Percentiles rank a stretch among this genome's conserved stretches.
These are phyloP conservation scores for Botrytis pseudocinerea DNA, from an alignment of 2,329 filamentous ascomycete species.

Conservation along the genomic window DNA sequence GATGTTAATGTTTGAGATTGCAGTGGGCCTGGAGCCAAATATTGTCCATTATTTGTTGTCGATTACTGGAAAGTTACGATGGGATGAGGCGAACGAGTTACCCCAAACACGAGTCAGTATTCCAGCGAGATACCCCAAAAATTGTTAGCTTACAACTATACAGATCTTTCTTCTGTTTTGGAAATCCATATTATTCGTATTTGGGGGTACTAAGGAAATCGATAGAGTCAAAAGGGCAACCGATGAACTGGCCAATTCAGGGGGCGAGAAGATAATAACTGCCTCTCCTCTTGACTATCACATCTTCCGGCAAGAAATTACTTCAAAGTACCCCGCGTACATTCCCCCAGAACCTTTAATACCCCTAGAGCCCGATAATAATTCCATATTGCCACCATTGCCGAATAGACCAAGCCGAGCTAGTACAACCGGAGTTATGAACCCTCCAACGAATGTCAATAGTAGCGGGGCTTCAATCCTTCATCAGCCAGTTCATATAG, in stretches of 20 bases:
- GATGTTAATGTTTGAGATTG: conserved; percentile 32
- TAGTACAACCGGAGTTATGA: conserved; percentile 62
- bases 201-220: conserved; percentile 76
- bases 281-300: conserved; percentile 96
- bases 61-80: conserved; percentile 66
- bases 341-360: conserved; percentile 82
- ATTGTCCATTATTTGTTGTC: conserved; percentile 73
- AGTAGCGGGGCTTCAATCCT: conserved; percentile 75
- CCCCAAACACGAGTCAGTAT: conserved; percentile 62
- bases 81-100: conserved; percentile 66
- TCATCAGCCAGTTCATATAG: conserved; percentile 95
- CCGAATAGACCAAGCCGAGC: conserved; percentile 69
- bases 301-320: conserved; percentile 93
- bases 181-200: conserved; percentile 85
- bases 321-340: conserved; percentile 96
- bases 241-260: conserved; percentile 51
- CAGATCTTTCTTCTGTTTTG: conserved; percentile 81
- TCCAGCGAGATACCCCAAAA: conserved; percentile 25
- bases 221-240: conserved; percentile 72
- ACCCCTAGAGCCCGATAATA: conserved; percentile 85
- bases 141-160: conserved; percentile 31
- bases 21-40: conserved; percentile 61
- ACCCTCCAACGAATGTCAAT: conserved; percentile 53
- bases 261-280: conserved; percentile 71
- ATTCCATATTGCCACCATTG: conserved; percentile 83